These are phyloP conservation scores for Psilocybe azurescens DNA, from an alignment of 768 basidiomycete genomes.

Conservation along the genomic window DNA sequence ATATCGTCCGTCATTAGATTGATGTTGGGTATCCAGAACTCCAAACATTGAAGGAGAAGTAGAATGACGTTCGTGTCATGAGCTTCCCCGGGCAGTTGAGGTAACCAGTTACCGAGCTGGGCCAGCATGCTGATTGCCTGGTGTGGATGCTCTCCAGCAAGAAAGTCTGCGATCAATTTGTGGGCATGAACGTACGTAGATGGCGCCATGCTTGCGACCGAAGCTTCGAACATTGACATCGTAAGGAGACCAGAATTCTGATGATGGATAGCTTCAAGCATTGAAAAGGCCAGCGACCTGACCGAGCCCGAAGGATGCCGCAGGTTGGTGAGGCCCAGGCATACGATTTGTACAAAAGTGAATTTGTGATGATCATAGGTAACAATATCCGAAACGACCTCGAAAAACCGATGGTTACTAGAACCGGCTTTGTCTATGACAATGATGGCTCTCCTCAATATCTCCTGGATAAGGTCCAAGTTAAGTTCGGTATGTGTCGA, in stretches of 20 bases:
- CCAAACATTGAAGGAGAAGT: constrained; percentile 77
- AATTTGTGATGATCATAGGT: constrained; percentile 64
- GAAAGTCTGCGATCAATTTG: constrained; percentile 73
- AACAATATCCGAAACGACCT: constrained; percentile 75
- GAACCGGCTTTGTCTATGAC: constrained; percentile 55
- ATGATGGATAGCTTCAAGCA: constrained; percentile 75
- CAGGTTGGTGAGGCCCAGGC: constrained; percentile 84
- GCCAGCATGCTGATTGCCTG: constrained; percentile 68
- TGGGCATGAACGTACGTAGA: constrained; percentile 85
- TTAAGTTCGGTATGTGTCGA: constrained; percentile 63
- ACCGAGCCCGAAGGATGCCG: constrained; percentile 69
- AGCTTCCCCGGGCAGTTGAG: constrained; percentile 58
- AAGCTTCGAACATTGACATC: constrained; percentile 76
- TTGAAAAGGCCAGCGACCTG: constrained; percentile 78
- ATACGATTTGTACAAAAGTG: constrained; percentile 75
- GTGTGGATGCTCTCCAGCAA: constrained; percentile 78
- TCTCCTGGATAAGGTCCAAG: constrained; percentile 62
- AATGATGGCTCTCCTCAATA: constrained; percentile 73
- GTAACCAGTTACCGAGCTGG: constrained; percentile 77
- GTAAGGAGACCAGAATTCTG: constrained; percentile 69
- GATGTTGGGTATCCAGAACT: constrained; percentile 84
- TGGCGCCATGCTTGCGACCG: constrained; percentile 72
- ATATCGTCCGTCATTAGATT: constrained; percentile 68
- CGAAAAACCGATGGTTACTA: constrained; percentile 74
- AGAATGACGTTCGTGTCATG: constrained; percentile 52